phyloP scores from a whole-genome alignment of 371 early-diverging fungal genomes.

The Blakeslea trispora region DNA sequence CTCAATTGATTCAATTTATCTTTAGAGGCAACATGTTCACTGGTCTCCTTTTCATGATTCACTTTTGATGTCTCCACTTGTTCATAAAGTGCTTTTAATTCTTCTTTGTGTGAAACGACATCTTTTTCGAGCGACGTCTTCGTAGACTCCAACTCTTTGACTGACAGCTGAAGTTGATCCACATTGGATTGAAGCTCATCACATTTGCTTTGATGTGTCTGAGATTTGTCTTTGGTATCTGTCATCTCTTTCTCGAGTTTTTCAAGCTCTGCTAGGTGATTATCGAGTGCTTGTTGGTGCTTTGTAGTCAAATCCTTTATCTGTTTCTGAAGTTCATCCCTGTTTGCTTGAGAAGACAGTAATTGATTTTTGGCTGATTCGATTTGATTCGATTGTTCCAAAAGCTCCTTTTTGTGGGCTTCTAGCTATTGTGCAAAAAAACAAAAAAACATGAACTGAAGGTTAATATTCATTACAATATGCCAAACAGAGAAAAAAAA shows the following conservation, averaged over 20 bases:
- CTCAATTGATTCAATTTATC: too few species aligned
- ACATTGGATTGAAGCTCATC: slow-evolving; percentile 1
- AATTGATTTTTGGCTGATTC: slow-evolving; percentile 2
- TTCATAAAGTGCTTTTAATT: not conserved
- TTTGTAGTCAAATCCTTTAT: not conserved
- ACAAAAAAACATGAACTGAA: too few species aligned
- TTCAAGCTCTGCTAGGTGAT: not conserved
- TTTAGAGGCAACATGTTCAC: too few species aligned
- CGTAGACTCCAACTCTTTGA: not conserved
- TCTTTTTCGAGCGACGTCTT: not conserved
- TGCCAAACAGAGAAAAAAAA: too few species aligned
- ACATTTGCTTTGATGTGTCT: slow-evolving; percentile 1
- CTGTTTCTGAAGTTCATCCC: not conserved
- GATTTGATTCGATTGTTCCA: not conserved
- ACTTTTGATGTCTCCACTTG: not conserved
- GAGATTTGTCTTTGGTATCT: not conserved
- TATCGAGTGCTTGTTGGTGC: slow-evolving; percentile 1
- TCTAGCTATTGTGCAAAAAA: not conserved
- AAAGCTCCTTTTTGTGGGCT: not conserved
- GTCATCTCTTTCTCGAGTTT: slow-evolving; percentile 8
- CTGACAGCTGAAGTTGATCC: not conserved
- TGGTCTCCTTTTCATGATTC: not conserved
- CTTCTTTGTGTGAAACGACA: not conserved
- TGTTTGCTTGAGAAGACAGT: not conserved
- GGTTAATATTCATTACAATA: too few species aligned